phyloP scores from a whole-genome alignment of 805 yeast genomes.

The Kurtzmaniella fragi region DNA sequence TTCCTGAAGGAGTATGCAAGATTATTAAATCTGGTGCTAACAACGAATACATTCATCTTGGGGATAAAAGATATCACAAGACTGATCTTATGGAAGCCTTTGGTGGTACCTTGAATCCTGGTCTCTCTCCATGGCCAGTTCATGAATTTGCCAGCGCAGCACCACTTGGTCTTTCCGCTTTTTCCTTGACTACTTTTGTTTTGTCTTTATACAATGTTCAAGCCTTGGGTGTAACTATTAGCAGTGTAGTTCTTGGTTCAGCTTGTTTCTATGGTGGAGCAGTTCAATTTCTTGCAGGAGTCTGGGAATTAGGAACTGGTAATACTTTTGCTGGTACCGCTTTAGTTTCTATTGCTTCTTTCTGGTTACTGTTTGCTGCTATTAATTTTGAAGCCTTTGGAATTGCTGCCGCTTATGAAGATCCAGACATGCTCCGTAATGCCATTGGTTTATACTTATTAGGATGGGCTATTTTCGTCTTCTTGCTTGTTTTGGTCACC shows the following conservation, averaged over 20 bases:
- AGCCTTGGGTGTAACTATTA: constrained; percentile 47
- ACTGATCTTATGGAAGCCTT: constrained; percentile 34
- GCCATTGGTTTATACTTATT: constrained; percentile 57
- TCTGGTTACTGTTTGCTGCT: constrained; percentile 65
- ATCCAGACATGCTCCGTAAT: constrained; percentile 30
- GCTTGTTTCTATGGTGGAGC: constrained; percentile 64
- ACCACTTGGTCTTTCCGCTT: constrained; percentile 58
- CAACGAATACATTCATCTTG: constrained; percentile 28
- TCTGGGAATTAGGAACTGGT: constrained; percentile 61
- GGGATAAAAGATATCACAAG: constrained; percentile 23
- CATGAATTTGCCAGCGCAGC: constrained; percentile 64
- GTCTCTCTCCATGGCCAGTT: constrained; percentile 34
- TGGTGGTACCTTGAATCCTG: constrained; percentile 33
- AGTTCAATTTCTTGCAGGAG: constrained; percentile 56
- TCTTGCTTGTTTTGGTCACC: constrained; percentile 49
- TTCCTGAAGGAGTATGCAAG: constrained; percentile 9
- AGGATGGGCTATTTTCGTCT: constrained; percentile 63
- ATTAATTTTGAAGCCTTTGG: constrained; percentile 57
- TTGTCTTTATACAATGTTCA: constrained; percentile 50
- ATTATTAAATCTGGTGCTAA: constrained; percentile 23
- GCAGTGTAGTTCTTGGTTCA: constrained; percentile 51
- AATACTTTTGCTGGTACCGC: constrained; percentile 69
- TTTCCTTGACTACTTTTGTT: constrained; percentile 60
- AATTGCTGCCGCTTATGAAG: constrained; percentile 48
- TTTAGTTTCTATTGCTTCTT: constrained; percentile 59